Base-by-base conservation (phyloP, 2,329 filamentous ascomycete genomes). In the Fusarium mexicanum region DNA sequence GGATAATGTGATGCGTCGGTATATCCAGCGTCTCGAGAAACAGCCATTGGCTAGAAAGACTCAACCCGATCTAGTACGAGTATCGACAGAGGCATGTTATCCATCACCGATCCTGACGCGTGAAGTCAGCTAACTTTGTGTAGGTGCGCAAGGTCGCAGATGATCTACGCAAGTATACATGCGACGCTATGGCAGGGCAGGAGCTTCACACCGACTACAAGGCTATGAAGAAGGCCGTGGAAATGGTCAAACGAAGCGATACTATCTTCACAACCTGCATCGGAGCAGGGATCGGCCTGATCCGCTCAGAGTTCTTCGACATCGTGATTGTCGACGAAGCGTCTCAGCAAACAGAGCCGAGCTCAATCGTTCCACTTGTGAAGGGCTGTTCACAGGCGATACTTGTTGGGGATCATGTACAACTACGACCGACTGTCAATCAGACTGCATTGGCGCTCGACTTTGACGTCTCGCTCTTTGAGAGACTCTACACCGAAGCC, bases 221-320 rank as follows among this genome's bases (percentile, higher is more conserved):
- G 38, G 80, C 82, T 20, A 74, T 79, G 43, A 78, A 81, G 17
- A 79, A 84, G 70, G 85, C 84, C 2, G 79, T 81, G 22, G 79
- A 82, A 61, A 79, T 78, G 24, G 79, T 86, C 66, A 79, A 81
- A 58, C 70, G 79, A 4, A 78, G 79, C 35, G 72, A 79, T 4
- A 77, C 85, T n/a, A 77, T 86, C 11, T 87, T 86, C 64, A 85
- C 84, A 2, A 86, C 84, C 0, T 86, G 85, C 59, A 82, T 81
- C 26, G 84, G 84, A 24, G 80, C 84, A 18, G 83, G 81, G 1
- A 76, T 86, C 1, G 84, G 84, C 1, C 71, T 87, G 8, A 79
- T 86, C 10, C 81, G 84, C 22, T 76, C 72, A 8, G 77, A 85
- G 59, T 35, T 54, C 2, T 86, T 86, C 59, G 79, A 82, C 38